A percentile compares a stretch with the other conserved stretches of the same genome.
Evolutionary conservation across 2,329 filamentous ascomycete genomes (phyloP).

Genomic region (Phialemonium atrogriseum): DNA sequence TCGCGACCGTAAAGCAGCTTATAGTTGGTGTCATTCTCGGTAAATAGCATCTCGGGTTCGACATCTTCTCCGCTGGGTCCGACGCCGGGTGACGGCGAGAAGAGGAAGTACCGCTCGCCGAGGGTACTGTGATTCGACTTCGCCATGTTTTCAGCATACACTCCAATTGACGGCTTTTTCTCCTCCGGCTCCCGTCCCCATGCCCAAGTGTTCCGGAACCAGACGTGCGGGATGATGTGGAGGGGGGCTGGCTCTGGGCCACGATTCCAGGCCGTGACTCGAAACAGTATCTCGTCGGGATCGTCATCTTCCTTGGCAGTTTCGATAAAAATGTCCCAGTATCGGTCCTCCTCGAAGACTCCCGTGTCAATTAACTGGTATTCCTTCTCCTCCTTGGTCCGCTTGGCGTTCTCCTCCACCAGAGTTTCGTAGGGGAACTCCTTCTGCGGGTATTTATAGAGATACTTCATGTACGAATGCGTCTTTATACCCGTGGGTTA

Average conservation of each 20-base stretch:
- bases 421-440: constrained; percentile 89
- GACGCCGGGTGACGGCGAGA: constrained; percentile 84
- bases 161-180: constrained; percentile 71
- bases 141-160: constrained; percentile 56
- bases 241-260: constrained; percentile 83
- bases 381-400: constrained; percentile 69
- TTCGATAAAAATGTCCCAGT: constrained; percentile 97
- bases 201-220: constrained; percentile 96
- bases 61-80: constrained; percentile 75
- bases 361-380: constrained; percentile 91
- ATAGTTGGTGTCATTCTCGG: constrained; percentile 91
- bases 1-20: constrained; percentile 67
- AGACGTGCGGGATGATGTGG: constrained; percentile 89
- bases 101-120: constrained; percentile 73
- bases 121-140: constrained; percentile 73
- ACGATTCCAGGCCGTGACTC: constrained; percentile 92
- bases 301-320: constrained; percentile 91
- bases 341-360: constrained; percentile 78
- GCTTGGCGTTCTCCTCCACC: constrained; percentile 71
- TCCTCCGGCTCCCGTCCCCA: constrained; percentile 75
- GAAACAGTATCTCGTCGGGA: constrained; percentile 84
- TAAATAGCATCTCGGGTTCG: constrained; percentile 78
- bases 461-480: constrained; percentile 98
- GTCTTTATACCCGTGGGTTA: constrained; percentile 28
- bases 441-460: constrained; percentile 94